Percentiles rank a stretch among this genome's conserved stretches.
These are phyloP conservation scores for Yamadazyma siamensis DNA, from an alignment of 1,139 yeast genomes.

Conservation along the genomic window DNA sequence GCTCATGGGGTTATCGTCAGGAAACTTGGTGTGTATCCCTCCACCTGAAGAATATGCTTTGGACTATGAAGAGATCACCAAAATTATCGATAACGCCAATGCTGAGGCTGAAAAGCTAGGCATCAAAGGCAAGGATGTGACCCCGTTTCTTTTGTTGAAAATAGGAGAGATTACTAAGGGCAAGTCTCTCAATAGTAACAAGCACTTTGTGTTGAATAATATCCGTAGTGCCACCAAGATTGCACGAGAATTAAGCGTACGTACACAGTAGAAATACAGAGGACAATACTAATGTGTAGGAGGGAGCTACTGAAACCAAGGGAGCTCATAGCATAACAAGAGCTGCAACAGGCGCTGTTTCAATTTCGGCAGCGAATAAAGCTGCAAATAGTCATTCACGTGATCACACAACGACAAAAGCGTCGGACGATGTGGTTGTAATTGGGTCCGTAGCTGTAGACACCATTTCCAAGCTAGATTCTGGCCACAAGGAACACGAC, in stretches of 20 bases:
- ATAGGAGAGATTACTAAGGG: conserved; percentile 71
- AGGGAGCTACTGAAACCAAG: no score
- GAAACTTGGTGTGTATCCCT: conserved; percentile 78
- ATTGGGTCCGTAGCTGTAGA: conserved; percentile 82
- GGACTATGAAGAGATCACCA: conserved; percentile 48
- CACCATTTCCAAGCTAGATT: conserved; percentile 47
- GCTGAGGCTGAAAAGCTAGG: conserved; percentile 51
- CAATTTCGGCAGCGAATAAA: no score
- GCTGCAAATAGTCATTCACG: conserved; percentile 6
- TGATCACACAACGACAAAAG: neutral
- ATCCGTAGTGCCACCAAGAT: conserved; percentile 67
- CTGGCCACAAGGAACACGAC: conserved; percentile 43
- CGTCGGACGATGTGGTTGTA: conserved; percentile 26
- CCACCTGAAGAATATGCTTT: conserved; percentile 69
- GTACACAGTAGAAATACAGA: conserved; percentile 9
- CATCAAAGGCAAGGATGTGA: conserved; percentile 67
- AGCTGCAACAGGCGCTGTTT: no score
- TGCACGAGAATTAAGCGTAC: conserved; percentile 50
- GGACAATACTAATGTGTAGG: neutral
- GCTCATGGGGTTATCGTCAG: conserved; percentile 54
- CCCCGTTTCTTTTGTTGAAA: conserved; percentile 70
- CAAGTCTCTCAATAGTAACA: conserved; percentile 64
- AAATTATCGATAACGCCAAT: conserved; percentile 58
- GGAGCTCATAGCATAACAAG: conserved; percentile 5
- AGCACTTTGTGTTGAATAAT: conserved; percentile 74